Conservation (phyloP, 192 early-diverging fungal genomes). For the Funneliformis geosporum region DNA sequence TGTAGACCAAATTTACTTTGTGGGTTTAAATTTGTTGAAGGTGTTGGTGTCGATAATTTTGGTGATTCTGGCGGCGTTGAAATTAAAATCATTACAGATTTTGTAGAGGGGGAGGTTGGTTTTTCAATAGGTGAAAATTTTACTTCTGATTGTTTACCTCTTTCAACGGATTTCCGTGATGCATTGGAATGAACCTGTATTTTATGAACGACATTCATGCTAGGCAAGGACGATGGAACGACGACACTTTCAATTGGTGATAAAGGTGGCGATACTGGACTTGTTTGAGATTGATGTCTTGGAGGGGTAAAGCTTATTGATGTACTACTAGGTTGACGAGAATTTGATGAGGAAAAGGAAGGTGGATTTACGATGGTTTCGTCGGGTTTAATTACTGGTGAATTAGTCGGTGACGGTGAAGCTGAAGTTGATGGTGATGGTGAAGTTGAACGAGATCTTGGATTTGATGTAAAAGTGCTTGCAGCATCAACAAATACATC, state of each 20-base stretch:
- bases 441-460: conserved; percentile 23
- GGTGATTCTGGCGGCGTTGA: conserved; percentile 25
- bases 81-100: not conserved
- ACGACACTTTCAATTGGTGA: not conserved
- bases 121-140: not conserved
- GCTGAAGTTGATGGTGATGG: conserved; percentile 6
- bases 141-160: conserved; percentile 1
- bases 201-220: not conserved
- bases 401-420: not conserved
- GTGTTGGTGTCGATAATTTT: not conserved
- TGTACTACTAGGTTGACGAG: not conserved
- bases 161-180: not conserved
- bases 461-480: not conserved
- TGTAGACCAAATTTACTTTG: not conserved
- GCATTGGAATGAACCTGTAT: not conserved
- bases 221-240: not conserved
- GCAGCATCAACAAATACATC: conserved; percentile 27
- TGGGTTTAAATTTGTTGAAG: not conserved
- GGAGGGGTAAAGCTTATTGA: not conserved
- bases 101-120: not conserved
- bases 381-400: conserved; percentile 26
- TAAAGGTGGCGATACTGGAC: conserved; percentile 17
- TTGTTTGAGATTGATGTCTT: not conserved
- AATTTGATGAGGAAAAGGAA: not conserved
- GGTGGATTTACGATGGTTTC: not conserved